Base-by-base conservation (phyloP, 495 filamentous ascomycete species). In the Penicillium soppii region DNA sequence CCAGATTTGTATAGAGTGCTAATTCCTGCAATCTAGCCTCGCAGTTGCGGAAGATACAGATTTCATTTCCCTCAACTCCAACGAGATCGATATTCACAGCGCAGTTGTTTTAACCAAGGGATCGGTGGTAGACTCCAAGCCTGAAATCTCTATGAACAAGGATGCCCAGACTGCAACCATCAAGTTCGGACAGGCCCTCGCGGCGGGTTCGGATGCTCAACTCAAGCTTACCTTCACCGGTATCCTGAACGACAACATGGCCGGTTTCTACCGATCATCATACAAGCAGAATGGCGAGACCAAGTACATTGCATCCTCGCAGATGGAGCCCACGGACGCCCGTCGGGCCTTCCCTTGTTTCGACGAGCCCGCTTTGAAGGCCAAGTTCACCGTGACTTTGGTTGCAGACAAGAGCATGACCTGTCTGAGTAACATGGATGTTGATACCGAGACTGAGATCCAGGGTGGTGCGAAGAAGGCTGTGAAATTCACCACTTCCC, bases 1-100 rank as follows among this genome's bases (percentile, higher is more conserved):
- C 12, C 8, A 29, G 16, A 22, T 25, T n/a, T 27, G 7, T 40
- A 40, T 46, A 32, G 50, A 51, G 23, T 12, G 23, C n/a, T 42
- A 12, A 46, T 37, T 4, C 44, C 10, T 52, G 27, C 16, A 22
- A 13, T 47, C 38, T 63, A 76, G 78, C 57, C 82, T 98, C 59
- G 87, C 96, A 62, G 86, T 97, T 29, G 76, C 78, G 50, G 90
- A 96, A 63, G 88, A 94, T 57, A 88, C 89, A 54, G 90, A 77
- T 56, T 90, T 89, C 20, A 85, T 98, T 62, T 84, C 90, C 29
- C 82, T 98, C 54, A 95, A 98, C 69, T 85, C 88, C 44, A 74
- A 90, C 56, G 88, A 97, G 59, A 77, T 98, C 57, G 83, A 92
- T 20, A 89, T 97, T 57, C 84, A 92, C 64, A 83, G 76, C 50